phyloP scores from a whole-genome alignment of 2,329 filamentous ascomycete species.

The Paraphaeosphaeria sporulosa region DNA sequence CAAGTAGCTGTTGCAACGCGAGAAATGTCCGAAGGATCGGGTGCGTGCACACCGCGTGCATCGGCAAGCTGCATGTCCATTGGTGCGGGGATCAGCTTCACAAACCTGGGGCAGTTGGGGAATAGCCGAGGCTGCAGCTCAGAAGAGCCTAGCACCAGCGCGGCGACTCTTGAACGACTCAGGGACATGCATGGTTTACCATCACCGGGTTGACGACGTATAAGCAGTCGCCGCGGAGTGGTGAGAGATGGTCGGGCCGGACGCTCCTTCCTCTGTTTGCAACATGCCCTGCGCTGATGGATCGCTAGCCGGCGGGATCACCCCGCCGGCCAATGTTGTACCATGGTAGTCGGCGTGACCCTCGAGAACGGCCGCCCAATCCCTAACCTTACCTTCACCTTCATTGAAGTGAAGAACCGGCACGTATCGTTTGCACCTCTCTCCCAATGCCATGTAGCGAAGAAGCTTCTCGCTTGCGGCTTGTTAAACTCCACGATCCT shows the following conservation, averaged over 20 bases:
- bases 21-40: neutral
- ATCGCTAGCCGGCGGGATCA: neutral
- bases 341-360: neutral
- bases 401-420: neutral
- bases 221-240: no score
- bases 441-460: neutral
- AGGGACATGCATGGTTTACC: neutral
- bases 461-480: neutral
- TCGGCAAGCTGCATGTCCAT: slow-evolving; percentile 6
- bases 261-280: neutral
- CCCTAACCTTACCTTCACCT: slow-evolving; percentile 3
- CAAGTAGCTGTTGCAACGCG: neutral
- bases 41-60: neutral
- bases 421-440: neutral
- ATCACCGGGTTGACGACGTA: neutral
- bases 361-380: neutral
- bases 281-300: neutral
- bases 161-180: neutral
- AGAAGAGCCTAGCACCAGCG: slow-evolving; percentile 6
- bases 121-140: slow-evolving; percentile 3
- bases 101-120: slow-evolving; percentile 10
- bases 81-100: slow-evolving; percentile 4
- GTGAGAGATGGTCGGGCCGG: neutral
- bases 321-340: neutral
- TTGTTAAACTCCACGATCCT: neutral